phyloP scores from a whole-genome alignment of 371 early-diverging fungal species.

The Apophysomyces trapeziformis region DNA sequence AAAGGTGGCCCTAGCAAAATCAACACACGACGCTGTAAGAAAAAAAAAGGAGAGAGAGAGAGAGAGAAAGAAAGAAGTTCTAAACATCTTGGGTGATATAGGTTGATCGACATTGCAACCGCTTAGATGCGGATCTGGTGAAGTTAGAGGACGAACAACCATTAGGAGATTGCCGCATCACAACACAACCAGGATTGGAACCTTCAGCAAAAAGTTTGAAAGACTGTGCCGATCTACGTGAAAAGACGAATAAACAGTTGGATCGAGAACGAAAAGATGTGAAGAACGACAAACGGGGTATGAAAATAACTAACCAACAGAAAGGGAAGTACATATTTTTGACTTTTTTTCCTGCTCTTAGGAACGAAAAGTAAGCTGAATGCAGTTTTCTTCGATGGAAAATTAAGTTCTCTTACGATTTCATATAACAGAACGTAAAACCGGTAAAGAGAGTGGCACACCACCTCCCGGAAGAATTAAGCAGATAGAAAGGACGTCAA shows the following conservation, averaged over 20 bases:
- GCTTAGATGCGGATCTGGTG: constrained; percentile 51
- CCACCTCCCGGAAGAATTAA: constrained; percentile 21
- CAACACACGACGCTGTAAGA: constrained; percentile 88
- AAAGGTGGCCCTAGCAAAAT: constrained; percentile 88
- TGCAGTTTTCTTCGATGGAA: background rate
- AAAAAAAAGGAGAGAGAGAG: background rate
- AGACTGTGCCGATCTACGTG: constrained; percentile 35
- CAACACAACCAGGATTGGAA: constrained; percentile 40
- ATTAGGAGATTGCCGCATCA: constrained; percentile 39
- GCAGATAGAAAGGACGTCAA: background rate
- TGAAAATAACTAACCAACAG: background rate
- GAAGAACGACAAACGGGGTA: constrained; percentile 45
- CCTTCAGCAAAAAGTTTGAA: constrained; percentile 42
- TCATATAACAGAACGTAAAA: constrained; percentile 25
- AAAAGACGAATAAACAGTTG: constrained; percentile 30
- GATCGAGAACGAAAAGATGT: constrained; percentile 42
- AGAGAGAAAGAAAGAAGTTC: background rate
- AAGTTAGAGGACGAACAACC: constrained; percentile 50
- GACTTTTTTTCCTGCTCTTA: constrained; percentile 4
- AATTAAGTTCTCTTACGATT: background rate
- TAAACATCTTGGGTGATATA: constrained; percentile 5
- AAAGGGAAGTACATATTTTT: constrained; percentile 10
- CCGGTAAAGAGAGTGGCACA: constrained; percentile 23
- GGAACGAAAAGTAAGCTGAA: background rate
- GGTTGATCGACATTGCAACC: constrained; percentile 53